Evolutionary conservation across 73 alveolate species (phyloP).

Genomic region (Symbiodinium pilosum): DNA sequence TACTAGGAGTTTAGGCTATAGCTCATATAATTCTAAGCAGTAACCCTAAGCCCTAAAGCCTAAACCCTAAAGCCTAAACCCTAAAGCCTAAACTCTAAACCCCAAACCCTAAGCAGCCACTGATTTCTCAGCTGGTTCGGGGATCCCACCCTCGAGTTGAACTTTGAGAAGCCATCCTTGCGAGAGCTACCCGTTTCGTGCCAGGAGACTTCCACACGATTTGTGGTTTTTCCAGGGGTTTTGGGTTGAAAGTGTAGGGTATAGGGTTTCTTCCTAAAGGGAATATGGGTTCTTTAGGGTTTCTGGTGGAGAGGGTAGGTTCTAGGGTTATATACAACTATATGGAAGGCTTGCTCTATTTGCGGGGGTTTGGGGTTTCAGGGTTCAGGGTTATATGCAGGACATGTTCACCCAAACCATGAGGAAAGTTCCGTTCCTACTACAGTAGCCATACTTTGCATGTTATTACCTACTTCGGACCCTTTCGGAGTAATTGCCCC

Average conservation of each 20-base stretch:
- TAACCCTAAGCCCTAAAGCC: background rate
- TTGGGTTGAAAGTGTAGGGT: background rate
- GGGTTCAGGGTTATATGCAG: too few species aligned
- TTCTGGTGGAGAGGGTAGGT: background rate
- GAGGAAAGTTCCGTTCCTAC: too few species aligned
- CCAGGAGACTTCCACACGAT: background rate
- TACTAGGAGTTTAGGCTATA: too few species aligned
- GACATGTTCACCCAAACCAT: too few species aligned
- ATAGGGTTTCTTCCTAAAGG: too few species aligned
- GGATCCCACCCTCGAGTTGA: conserved; percentile 22
- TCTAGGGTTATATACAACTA: too few species aligned
- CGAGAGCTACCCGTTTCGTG: conserved; percentile 63
- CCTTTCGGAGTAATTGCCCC: too few species aligned
- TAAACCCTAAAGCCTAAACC: background rate
- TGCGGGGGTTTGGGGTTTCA: too few species aligned
- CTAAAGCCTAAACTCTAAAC: background rate
- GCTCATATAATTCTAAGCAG: background rate
- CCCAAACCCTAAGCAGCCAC: background rate
- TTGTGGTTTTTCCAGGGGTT: too few species aligned
- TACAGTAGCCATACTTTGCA: too few species aligned
- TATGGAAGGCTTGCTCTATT: too few species aligned
- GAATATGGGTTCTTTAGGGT: background rate
- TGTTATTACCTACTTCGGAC: too few species aligned
- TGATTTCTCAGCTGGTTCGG: conserved; percentile 28
- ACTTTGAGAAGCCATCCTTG: conserved; percentile 40